Evolutionary conservation across 257 asterid species (phyloP).

Genomic region (Salvia miltiorrhiza): DNA sequence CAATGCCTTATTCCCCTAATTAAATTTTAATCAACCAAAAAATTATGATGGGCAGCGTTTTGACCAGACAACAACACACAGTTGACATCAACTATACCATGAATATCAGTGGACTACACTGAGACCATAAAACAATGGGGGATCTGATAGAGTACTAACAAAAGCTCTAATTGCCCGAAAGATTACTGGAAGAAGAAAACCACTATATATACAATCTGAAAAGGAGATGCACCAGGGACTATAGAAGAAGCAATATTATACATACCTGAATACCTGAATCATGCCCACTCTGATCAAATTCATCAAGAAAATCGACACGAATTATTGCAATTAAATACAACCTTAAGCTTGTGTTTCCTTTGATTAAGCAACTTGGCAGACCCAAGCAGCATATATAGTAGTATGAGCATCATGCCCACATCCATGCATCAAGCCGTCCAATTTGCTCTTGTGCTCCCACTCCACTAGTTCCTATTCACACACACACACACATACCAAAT

Average conservation of each 20-base stretch:
- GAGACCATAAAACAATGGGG: neutral
- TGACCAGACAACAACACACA: too few relatives aligned
- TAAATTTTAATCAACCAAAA: too few relatives aligned
- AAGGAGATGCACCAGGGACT: slow-evolving; percentile 6
- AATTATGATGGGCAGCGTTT: too few relatives aligned
- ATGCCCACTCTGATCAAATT: neutral
- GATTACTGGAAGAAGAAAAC: slow-evolving; percentile 1
- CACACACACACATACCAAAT: slow-evolving; percentile 1
- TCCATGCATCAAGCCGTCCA: slow-evolving; percentile 82
- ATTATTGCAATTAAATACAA: slow-evolving; percentile 23
- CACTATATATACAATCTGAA: neutral
- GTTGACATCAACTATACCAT: too few relatives aligned
- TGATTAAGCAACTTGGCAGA: slow-evolving; percentile 79
- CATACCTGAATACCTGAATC: slow-evolving; percentile 85
- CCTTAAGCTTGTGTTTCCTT: slow-evolving; percentile 65
- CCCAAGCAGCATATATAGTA: slow-evolving; percentile 86
- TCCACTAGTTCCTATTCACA: slow-evolving; percentile 63
- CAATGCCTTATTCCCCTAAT: too few relatives aligned
- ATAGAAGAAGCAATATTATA: slow-evolving; percentile 17
- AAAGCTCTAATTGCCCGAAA: neutral
- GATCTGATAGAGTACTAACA: neutral
- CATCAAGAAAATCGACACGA: neutral
- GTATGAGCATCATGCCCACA: slow-evolving; percentile 98
- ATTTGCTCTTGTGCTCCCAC: slow-evolving; percentile 91
- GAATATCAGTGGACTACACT: too few relatives aligned